These are phyloP conservation scores for Curvularia verruculosa DNA, from an alignment of 2,329 filamentous ascomycete genomes.

Conservation along the genomic window DNA sequence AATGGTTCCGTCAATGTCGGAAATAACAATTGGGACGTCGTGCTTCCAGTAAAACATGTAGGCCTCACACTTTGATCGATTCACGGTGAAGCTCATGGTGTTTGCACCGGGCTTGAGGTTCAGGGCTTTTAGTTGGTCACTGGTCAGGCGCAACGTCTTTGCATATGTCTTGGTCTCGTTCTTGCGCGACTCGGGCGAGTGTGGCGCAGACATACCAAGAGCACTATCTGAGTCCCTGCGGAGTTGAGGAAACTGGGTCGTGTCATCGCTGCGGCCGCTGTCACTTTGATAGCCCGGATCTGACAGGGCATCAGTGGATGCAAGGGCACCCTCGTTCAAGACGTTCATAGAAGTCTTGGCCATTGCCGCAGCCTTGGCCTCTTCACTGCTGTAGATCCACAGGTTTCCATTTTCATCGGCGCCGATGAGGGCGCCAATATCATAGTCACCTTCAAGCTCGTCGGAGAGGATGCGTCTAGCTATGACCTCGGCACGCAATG, in stretches of 20 bases:
- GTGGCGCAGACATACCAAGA: constrained; percentile 66
- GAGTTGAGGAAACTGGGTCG: constrained; percentile 61
- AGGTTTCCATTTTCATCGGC: constrained; percentile 95
- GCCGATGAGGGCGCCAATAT: constrained; percentile 92
- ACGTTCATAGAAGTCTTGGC: constrained; percentile 62
- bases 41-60: constrained; percentile 94
- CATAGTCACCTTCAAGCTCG: constrained; percentile 92
- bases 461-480: constrained; percentile 91
- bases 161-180: constrained; percentile 88
- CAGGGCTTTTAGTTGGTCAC: constrained; percentile 89
- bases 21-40: constrained; percentile 93
- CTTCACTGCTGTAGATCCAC: constrained; percentile 99
- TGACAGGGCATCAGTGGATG: constrained; percentile 79
- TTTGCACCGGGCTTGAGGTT: constrained; percentile 86
- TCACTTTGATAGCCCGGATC: constrained; percentile 97
- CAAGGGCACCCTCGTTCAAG: constrained; percentile 59
- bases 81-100: constrained; percentile 94
- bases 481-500: constrained; percentile 88
- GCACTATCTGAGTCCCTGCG: constrained; percentile 74
- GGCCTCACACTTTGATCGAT: constrained; percentile 87
- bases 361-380: constrained; percentile 88
- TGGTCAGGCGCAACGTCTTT: constrained; percentile 93
- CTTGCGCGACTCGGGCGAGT: constrained; percentile 54
- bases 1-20: constrained; percentile 97
- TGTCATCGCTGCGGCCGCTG: constrained; percentile 67